Conservation (phyloP, 345 rosid genomes). For the Rhizophora mangle region DNA sequence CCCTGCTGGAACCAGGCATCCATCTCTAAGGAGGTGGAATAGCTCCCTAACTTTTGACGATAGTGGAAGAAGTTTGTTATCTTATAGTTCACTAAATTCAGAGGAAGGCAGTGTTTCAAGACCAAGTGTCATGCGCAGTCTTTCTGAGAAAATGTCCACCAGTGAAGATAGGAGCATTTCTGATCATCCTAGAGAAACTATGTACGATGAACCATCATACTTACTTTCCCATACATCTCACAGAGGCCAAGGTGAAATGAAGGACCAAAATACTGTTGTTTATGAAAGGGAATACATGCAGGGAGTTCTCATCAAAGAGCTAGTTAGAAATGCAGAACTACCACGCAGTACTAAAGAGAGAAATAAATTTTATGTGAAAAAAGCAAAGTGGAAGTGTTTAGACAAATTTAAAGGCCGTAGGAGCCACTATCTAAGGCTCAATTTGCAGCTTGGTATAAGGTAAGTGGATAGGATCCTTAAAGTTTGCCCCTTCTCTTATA, state of each 20-base stretch:
- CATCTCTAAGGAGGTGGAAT: constrained; percentile 54
- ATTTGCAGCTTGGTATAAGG: constrained; percentile 97
- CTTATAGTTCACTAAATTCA: constrained; percentile 42
- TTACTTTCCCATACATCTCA: constrained; percentile 32
- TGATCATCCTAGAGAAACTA: constrained; percentile 38
- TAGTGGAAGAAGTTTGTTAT: constrained; percentile 36
- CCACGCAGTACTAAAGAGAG: constrained; percentile 40
- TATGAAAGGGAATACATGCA: constrained; percentile 91
- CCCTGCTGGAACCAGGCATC: constrained; percentile 75
- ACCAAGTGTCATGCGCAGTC: constrained; percentile 38
- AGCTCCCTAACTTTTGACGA: constrained; percentile 47
- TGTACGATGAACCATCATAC: constrained; percentile 34
- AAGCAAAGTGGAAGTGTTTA: constrained; percentile 41
- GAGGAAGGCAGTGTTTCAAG: constrained; percentile 41
- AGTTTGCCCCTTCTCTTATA: not conserved
- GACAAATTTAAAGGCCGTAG: constrained; percentile 43
- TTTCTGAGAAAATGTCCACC: constrained; percentile 50
- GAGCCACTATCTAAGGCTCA: constrained; percentile 72
- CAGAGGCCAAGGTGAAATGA: constrained; percentile 45
- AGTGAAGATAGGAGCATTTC: constrained; percentile 35
- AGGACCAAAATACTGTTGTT: constrained; percentile 34
- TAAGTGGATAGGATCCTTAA: constrained; percentile 26
- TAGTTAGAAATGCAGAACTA: constrained; percentile 31
- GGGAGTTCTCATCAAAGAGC: constrained; percentile 79
- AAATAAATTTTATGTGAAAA: constrained; percentile 42